Evolutionary conservation across 306 rosid species (phyloP).

Genomic region (Vigna trinervia): DNA sequence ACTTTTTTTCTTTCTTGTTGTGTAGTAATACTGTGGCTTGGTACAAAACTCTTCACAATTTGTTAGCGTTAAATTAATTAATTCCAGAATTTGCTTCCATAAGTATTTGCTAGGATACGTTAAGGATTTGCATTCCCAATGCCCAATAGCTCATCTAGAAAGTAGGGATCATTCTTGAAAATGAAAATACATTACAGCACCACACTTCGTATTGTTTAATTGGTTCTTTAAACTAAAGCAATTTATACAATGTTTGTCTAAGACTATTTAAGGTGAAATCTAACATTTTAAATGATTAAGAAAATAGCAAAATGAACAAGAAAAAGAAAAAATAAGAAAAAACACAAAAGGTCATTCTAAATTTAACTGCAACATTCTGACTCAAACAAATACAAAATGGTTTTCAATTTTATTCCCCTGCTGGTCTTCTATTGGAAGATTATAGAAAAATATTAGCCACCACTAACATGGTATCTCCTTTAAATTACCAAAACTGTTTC

Average conservation of each 20-base stretch:
- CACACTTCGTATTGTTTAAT: conserved; percentile 27
- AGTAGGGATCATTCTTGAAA: conserved; percentile 11
- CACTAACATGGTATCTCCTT: conserved; percentile 40
- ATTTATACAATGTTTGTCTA: conserved; percentile 51
- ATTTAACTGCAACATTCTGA: conserved; percentile 44
- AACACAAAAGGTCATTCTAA: conserved; percentile 39
- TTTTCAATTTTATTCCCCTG: conserved; percentile 41
- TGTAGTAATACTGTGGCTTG: not conserved
- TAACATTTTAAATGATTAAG: conserved; percentile 33
- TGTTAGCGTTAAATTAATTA: too few relatives aligned
- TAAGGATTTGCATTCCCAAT: too few relatives aligned
- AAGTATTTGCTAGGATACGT: too few relatives aligned
- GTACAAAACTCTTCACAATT: not conserved
- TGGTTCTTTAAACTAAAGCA: conserved; percentile 46
- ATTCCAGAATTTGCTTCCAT: too few relatives aligned
- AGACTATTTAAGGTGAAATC: conserved; percentile 36
- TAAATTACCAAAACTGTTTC: conserved; percentile 47
- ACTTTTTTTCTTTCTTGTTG: too few relatives aligned
- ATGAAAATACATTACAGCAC: not conserved
- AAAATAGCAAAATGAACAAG: not conserved
- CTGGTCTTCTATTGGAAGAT: conserved; percentile 39
- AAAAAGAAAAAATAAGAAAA: not conserved
- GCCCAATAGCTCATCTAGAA: not conserved
- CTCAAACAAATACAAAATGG: conserved; percentile 45
- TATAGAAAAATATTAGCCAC: conserved; percentile 49